Conservation (phyloP, 148 eudicot genomes). For the Rhododendron vialii region DNA sequence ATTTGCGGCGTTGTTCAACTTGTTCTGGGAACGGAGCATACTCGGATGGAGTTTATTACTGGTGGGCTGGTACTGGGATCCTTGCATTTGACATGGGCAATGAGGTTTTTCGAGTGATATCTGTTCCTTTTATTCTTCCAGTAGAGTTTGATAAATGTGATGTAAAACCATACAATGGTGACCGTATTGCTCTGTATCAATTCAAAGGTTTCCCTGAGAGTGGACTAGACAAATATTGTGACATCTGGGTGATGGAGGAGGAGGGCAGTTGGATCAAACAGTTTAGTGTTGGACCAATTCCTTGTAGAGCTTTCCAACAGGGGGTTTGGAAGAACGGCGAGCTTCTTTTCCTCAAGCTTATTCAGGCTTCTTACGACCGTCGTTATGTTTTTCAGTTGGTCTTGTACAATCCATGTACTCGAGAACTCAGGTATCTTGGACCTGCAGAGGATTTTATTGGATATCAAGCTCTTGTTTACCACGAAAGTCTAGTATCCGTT, state of each 20-base stretch:
- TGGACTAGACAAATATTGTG: not conserved
- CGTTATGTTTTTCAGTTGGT: not conserved
- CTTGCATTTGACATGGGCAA: slow-evolving; percentile 9
- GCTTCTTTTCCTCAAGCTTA: not conserved
- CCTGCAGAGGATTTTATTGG: not conserved
- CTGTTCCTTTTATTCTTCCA: not conserved
- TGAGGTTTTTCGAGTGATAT: slow-evolving; percentile 4
- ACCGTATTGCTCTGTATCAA: not conserved
- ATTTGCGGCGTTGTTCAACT: too few relatives aligned
- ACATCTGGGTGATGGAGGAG: slow-evolving; percentile 2
- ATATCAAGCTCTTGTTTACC: not conserved
- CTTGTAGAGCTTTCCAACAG: not conserved
- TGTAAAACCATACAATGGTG: not conserved
- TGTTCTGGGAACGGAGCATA: not conserved
- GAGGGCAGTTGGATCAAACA: not conserved
- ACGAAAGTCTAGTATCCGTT: not conserved
- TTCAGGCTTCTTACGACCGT: too few relatives aligned
- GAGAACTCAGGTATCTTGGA: not conserved
- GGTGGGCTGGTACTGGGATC: not conserved
- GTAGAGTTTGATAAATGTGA: not conserved
- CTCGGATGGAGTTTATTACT: not conserved
- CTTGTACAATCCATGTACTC: not conserved
- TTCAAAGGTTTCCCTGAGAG: not conserved
- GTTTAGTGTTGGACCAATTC: not conserved
- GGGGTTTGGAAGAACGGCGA: not conserved